Conservation (phyloP, 208 protist species). For the Porcisia deanei region DNA sequence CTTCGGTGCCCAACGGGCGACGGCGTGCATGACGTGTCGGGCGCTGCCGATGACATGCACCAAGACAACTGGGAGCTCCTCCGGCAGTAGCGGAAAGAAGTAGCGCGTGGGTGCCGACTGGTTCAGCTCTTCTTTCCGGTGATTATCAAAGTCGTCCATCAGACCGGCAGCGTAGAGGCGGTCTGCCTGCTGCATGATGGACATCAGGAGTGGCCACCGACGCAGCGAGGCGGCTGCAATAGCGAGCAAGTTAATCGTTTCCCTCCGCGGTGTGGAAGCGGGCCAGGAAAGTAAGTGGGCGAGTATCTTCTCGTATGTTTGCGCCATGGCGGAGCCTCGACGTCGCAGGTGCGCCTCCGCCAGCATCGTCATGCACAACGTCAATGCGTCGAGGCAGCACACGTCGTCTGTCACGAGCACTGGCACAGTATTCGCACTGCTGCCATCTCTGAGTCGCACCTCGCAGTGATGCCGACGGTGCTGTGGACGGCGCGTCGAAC, state of each 20-base stretch:
- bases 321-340: slow-evolving; percentile 16
- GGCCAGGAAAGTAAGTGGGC: slow-evolving; percentile 46
- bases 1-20: slow-evolving; percentile 42
- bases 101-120: slow-evolving; percentile 26
- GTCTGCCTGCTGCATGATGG: slow-evolving; percentile 47
- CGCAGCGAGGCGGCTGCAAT: slow-evolving; percentile 43
- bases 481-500: slow-evolving; percentile 20
- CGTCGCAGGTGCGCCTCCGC: slow-evolving; percentile 35
- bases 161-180: slow-evolving; percentile 23
- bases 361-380: slow-evolving; percentile 50
- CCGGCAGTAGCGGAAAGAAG: slow-evolving; percentile 50
- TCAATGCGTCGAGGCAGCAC: slow-evolving; percentile 46
- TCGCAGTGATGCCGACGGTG: slow-evolving; percentile 43
- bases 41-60: slow-evolving; percentile 40
- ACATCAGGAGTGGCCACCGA: slow-evolving; percentile 54
- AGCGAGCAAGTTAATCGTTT: slow-evolving; percentile 61
- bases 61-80: slow-evolving; percentile 62
- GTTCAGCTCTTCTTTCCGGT: background rate
- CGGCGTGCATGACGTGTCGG: slow-evolving; percentile 74
- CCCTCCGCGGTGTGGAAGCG: slow-evolving; percentile 43
- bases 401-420: slow-evolving; percentile 26
- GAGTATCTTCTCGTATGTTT: slow-evolving; percentile 50
- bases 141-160: background rate
- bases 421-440: slow-evolving; percentile 1
- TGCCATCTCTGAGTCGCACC: background rate